Conservation (phyloP, 257 asterid genomes). For the Jaltomata sinuosa region DNA sequence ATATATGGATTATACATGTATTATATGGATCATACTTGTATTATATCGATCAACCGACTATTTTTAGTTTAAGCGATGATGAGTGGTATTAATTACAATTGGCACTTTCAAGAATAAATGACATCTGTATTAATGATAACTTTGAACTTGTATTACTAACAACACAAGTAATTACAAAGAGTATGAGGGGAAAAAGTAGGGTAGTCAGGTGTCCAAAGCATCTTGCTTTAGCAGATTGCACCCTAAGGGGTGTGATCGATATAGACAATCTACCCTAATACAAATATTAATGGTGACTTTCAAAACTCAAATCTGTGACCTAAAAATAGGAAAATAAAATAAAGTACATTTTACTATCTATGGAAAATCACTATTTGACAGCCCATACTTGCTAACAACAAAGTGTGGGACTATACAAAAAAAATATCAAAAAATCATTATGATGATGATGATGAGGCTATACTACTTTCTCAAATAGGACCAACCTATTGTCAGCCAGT, state of each 20-base stretch:
- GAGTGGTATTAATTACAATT: too few species aligned
- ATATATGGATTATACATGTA: not conserved
- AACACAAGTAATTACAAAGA: not conserved
- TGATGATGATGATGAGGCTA: conserved; percentile 6
- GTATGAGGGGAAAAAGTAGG: not conserved
- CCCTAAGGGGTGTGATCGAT: too few species aligned
- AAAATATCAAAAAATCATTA: not conserved
- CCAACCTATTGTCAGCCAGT: conserved; percentile 23
- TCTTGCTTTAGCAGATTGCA: too few species aligned
- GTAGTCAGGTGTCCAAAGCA: too few species aligned
- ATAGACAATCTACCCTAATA: not conserved
- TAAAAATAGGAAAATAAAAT: not conserved
- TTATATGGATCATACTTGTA: too few species aligned
- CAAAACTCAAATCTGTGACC: not conserved
- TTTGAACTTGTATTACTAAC: not conserved
- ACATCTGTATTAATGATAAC: not conserved
- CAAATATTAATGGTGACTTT: not conserved
- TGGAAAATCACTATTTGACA: not conserved
- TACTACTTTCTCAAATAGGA: conserved; percentile 20
- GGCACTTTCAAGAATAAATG: not conserved
- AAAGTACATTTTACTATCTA: too few species aligned
- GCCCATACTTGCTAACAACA: not conserved
- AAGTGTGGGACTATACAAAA: not conserved
- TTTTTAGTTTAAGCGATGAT: not conserved
- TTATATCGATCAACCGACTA: not conserved